Conservation (phyloP, 331 rosid species). For the Saraca asoca region DNA sequence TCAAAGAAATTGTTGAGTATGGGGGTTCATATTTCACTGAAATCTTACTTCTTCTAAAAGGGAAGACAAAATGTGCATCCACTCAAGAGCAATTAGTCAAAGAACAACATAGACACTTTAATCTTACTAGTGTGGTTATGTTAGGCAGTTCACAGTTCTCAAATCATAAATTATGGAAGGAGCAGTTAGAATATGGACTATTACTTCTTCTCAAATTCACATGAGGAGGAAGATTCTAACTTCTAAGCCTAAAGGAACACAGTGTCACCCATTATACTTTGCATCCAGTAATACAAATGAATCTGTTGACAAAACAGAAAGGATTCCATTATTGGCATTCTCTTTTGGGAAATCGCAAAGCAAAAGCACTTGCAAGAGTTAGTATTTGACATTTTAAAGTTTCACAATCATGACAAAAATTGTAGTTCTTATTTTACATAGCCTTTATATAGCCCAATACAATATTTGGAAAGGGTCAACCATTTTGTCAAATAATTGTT, state of each 20-base stretch:
- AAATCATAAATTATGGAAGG: conserved; percentile 9
- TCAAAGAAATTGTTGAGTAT: conserved; percentile 83
- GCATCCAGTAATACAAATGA: neutral
- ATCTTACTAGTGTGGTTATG: conserved; percentile 32
- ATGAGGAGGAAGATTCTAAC: conserved; percentile 13
- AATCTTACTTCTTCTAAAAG: conserved; percentile 56
- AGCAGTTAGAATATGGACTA: neutral
- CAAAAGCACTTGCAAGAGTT: neutral
- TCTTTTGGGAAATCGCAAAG: conserved; percentile 1
- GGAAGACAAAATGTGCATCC: conserved; percentile 59
- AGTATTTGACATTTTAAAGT: neutral
- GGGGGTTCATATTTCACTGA: conserved; percentile 55
- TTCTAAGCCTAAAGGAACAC: conserved; percentile 13
- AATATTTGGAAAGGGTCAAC: conserved; percentile 46
- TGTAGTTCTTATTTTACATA: neutral
- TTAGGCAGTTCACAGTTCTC: conserved; percentile 21
- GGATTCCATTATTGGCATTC: neutral
- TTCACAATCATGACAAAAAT: conserved; percentile 6
- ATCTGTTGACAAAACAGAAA: neutral
- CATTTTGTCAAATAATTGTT: conserved; percentile 38
- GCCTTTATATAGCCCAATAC: neutral
- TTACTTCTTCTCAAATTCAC: conserved; percentile 17
- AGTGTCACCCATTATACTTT: neutral
- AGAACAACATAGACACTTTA: conserved; percentile 59
- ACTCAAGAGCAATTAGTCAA: conserved; percentile 43